These are phyloP conservation scores for Arthroderma sp. DNA, from an alignment of 2,329 filamentous ascomycete species.

Conservation along the genomic window DNA sequence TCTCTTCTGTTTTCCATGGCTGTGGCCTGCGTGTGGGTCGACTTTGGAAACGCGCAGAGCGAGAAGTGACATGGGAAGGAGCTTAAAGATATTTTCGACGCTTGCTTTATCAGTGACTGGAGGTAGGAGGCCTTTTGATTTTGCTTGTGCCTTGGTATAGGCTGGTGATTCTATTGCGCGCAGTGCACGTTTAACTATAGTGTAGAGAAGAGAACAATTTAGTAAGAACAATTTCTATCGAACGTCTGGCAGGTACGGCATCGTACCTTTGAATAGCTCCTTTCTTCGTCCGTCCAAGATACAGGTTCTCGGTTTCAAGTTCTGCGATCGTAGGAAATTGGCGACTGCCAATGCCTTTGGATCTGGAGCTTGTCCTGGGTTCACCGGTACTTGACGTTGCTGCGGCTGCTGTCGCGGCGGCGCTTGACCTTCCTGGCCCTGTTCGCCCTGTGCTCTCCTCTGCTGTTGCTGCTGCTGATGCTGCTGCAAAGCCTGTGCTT, in stretches of 20 bases:
- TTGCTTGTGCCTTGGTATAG: slow-evolving; percentile 69
- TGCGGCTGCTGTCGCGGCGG: slow-evolving; percentile 20
- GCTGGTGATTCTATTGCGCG: slow-evolving; percentile 77
- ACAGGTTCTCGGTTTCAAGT: slow-evolving; percentile 78
- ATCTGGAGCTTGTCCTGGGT: slow-evolving; percentile 53
- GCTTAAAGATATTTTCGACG: slow-evolving; percentile 87
- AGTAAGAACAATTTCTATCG: too few relatives aligned
- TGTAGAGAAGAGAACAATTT: neutral
- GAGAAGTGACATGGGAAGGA: slow-evolving; percentile 85
- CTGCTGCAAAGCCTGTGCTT: slow-evolving; percentile 20
- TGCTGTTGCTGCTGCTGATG: slow-evolving; percentile 27
- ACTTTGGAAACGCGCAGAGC: slow-evolving; percentile 78
- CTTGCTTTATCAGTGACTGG: slow-evolving; percentile 76
- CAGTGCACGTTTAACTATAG: slow-evolving; percentile 81
- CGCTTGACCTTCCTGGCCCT: slow-evolving; percentile 15
- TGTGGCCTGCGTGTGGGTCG: slow-evolving; percentile 63
- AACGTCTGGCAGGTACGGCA: neutral
- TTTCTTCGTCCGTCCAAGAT: slow-evolving; percentile 94
- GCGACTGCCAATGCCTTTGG: slow-evolving; percentile 81
- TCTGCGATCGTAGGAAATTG: slow-evolving; percentile 69
- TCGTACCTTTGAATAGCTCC: slow-evolving; percentile 85
- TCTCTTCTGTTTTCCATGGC: slow-evolving; percentile 61
- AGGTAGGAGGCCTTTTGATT: slow-evolving; percentile 80
- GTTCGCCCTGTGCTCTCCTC: slow-evolving; percentile 15
- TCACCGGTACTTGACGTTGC: slow-evolving; percentile 35